Base-by-base conservation (phyloP, 2,329 filamentous ascomycete species). In the Gremmenia infestans region DNA sequence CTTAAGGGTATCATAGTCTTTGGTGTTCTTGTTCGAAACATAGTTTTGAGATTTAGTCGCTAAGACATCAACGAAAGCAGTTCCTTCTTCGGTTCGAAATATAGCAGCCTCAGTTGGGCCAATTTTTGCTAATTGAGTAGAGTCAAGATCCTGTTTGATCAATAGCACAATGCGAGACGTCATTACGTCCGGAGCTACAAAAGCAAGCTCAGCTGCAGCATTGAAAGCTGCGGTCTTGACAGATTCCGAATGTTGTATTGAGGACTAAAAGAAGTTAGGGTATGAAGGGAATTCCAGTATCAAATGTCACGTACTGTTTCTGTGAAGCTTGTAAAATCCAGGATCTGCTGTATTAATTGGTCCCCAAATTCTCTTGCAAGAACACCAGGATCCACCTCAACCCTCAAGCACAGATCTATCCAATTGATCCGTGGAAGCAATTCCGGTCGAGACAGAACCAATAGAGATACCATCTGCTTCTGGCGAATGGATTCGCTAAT, bases 1-100 rank as follows among this genome's bases (percentile, higher is more conserved):
- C 72, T 96, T 97, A 42, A 97, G 73, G 1, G 91, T 95, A 65
- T 99, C 91, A 66, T 97, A 96, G 70, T 97, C 94, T 71, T 96
- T 97, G 49, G 84, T 87, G 66, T 91, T 96, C 74, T 96, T 97
- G 73, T 91, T 87, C 3, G 91, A 85, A 2, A 87, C 75, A 39
- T 79, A 76, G 58, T 82, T 82, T 56, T 84, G 83, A 1, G 85
- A 77, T 70, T 96, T 96, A 69, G 90, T 92, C 36, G 88, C 89
- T 5, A 99, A 79, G 0, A 97, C 89, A 72, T 99, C 94, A 19
- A 99, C 80, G 65, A 96, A 97, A 14, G 86, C 81, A 1, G 87
- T 92, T 1, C 91, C 93, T 70, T 95, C 91, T 1, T 91, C 88
- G 0, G 93, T 96, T 46, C 91, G 86, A 71, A 92, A 94, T 56